Evolutionary conservation across 1,284 basidiomycete species (phyloP), one percentile per base, ranked within the genome.

Genomic region (Tremellales sp.): DNA sequence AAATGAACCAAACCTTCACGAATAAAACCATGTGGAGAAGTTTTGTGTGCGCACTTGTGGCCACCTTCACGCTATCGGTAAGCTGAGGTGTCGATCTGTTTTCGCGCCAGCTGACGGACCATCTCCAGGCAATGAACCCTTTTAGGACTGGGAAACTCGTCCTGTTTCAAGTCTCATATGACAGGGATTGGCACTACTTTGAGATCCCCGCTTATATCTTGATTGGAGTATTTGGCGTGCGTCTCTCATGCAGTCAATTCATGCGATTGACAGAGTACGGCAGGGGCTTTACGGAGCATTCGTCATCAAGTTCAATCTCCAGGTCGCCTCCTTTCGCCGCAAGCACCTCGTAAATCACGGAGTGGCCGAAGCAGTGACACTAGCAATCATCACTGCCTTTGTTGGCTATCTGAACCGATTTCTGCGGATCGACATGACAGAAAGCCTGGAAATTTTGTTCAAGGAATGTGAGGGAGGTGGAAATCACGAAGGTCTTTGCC

Each of bases 1-100:
- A 97, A 82, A 97, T 98, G 94, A 94, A 90, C 64, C 86, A 91
- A 68, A 86, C 84, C 29, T 97, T 95, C 71, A 94, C 88, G 39
- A 93, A 94, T 68, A 86, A 90, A 67, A 97, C 94, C 2, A 97
- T 98, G 91, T 98, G 93, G 93, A 78, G 86, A 57, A 92, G 87
- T 63, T 97, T 98, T 70, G 84, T 98, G 61, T 98, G 95, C 71
- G 95, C 95, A 12, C 76, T 99, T 43, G 86, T 97, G 21, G 94
- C 95, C 3, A 97, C 94, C 0, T 90, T 97, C 56, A 94, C 93
- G 0, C 77, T 99, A 25, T 87, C 93, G 29, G 91, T 93, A 54
- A 61, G 87, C 78, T 24, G 33, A 47, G 3, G 16, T 45, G 37
- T 48, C 47, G n/a, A n/a, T 29, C 10, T 43, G 13, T 3, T 35